Evolutionary conservation across 768 basidiomycete species (phyloP), one percentile per base, ranked within the genome.

Genomic region (Phlebiopsis flavidoalba): DNA sequence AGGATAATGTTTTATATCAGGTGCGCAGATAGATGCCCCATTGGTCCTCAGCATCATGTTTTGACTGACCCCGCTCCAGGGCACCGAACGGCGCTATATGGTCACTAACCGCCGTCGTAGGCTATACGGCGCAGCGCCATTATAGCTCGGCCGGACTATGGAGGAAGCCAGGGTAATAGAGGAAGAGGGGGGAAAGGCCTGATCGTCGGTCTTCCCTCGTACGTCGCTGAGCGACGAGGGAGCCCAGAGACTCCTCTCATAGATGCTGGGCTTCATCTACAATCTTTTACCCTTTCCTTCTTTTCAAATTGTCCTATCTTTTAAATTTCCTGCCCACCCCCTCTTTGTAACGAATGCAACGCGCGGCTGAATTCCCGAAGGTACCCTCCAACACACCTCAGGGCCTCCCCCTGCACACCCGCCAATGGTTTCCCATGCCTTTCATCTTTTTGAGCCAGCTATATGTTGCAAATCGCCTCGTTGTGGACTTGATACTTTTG

Each of bases 1-100:
- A n/a, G n/a, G 76, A 76, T 88, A 46, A 72, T 94, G 43, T 90
- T 82, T 70, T 93, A 94, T 93, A 94, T 75, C 92, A 93, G 76
- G 91, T 88, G 53, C 57, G 80, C 66, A n/a, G 21, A n/a, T 21
- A n/a, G 26, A 17, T 8, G 40, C 43, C 11, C 8, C 60, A 19
- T 11, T 48, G 3, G 40, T 26, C 6, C 31, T n/a, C n/a, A n/a
- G 21, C 33, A 19, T 24, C 5, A 51, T 4, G 58, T 33, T 53
- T 21, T 46, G 24, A 21, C 48, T n/a, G 11, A 15, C 11, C 26
- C n/a, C 15, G 46, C 3, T 12, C 11, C 60, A 95, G 91, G 93
- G 93, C 47, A 89, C 90, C n/a, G 36, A 93, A 93, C 68, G 88
- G 85, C 26, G 86, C 87, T 12, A 72, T 95, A 53, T 97, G 85